Base-by-base conservation (phyloP, 345 rosid species). In the Gossypium turneri region DNA sequence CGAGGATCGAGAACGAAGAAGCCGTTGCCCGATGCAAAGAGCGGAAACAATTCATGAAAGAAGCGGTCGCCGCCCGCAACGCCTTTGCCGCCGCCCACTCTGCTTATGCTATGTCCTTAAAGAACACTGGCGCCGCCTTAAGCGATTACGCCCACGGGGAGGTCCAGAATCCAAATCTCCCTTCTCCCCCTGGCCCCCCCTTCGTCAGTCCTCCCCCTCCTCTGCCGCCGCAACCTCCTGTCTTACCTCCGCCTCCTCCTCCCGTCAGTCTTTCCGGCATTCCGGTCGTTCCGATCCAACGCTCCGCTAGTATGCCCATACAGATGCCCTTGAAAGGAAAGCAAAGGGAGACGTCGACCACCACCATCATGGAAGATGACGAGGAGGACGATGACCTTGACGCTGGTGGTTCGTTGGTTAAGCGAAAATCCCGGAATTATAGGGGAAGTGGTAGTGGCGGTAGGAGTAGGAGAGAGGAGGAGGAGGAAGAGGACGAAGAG, bases 81-180 rank as follows among this genome's bases (percentile, higher is more conserved):
- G 97, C 98, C 75, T 95, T 95, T 82, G 97, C 99, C 72, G 96
- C 99, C n/a, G 93, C 98, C 1, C 97, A 95, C 86, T 86, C 88
- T 10, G 86, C 94, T 82, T 91, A 89, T 84, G 83, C 90, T 41
- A 84, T 92, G 84, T 79, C 92, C 52, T 86, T 94, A 16, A 91
- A 90, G 80, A 90, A 91, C 87, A 88, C 97, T 75, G 99, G 98
- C 73, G 97, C 97, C 63, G 98, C 98, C 74, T 93, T 95, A 77
- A 89, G 90, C 76, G 98, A 91, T 64, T 93, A 86, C 78, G 84
- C 93, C n/a, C 90, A 86, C 16, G 91, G 89, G 29, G 98, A 92
- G 82, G 80, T 85, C 62, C 87, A 80, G 63, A 64, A 75, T 79
- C 86, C 87, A 59, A 47, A 58, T 77, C 79, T 7, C 16, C 73